Percentiles rank a stretch among this genome's conserved stretches.
These are phyloP conservation scores for Xylariaceae sp. DNA, from an alignment of 2,329 filamentous ascomycete species.

Conservation along the genomic window DNA sequence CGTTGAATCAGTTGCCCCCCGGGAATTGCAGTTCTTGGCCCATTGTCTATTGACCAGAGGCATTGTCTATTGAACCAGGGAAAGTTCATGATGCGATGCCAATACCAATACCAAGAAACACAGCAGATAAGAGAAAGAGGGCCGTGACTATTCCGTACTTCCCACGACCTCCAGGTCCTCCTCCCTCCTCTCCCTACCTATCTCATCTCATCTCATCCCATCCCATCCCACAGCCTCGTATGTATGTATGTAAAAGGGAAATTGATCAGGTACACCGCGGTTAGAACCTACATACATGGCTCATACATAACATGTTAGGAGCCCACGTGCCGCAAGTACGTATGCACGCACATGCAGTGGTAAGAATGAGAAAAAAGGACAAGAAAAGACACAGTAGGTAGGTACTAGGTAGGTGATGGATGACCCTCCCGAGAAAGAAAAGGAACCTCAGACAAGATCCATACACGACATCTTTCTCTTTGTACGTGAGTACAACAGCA, in stretches of 20 bases:
- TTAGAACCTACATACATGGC: not conserved
- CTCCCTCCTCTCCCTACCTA: no score
- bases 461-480: not conserved
- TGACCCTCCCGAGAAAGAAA: not conserved
- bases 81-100: not conserved
- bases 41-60: not conserved
- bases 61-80: not conserved
- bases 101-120: not conserved
- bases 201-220: no score
- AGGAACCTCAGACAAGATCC: not conserved
- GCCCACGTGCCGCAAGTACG: not conserved
- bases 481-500: no score
- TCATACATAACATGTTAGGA: not conserved
- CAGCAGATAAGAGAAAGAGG: not conserved
- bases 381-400: not conserved
- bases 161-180: not conserved
- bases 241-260: not conserved
- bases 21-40: not conserved
- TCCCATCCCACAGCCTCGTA: not conserved
- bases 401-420: not conserved
- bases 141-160: not conserved
- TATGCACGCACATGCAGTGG: not conserved
- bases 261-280: not conserved
- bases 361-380: not conserved
- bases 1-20: not conserved